phyloP scores from a whole-genome alignment of 345 rosid genomes.

The Clausena lansium region DNA sequence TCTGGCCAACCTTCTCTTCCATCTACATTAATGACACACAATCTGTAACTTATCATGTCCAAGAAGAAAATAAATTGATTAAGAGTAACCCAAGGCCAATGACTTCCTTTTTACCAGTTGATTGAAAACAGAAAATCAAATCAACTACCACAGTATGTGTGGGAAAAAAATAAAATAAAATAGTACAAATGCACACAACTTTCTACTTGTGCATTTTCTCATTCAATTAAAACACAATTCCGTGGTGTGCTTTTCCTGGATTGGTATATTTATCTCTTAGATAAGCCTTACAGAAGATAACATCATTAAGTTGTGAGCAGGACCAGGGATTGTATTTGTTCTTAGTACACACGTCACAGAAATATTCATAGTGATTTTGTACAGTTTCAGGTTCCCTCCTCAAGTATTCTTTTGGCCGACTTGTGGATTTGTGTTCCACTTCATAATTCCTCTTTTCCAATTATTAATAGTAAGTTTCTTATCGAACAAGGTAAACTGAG shows the following conservation, averaged over 20 bases:
- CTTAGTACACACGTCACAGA: not conserved
- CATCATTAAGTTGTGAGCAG: not conserved
- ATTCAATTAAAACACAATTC: not conserved
- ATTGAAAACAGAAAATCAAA: not conserved
- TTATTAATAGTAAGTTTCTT: not conserved
- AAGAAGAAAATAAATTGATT: not conserved
- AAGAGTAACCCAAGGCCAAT: not conserved
- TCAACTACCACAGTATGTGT: not conserved
- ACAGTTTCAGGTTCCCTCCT: not conserved
- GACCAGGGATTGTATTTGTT: not conserved
- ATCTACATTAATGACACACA: slow-evolving; percentile 39
- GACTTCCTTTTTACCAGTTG: not conserved
- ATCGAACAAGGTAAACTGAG: not conserved
- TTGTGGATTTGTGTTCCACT: not conserved
- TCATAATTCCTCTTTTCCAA: not conserved
- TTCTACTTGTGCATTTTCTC: not conserved
- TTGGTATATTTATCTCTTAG: not conserved
- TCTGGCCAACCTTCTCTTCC: slow-evolving; percentile 92
- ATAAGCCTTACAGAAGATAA: not conserved
- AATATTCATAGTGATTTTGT: not conserved
- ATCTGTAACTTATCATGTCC: not conserved
- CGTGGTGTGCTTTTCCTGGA: not conserved
- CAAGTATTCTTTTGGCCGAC: not conserved
- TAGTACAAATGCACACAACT: not conserved
- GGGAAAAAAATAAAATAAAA: not conserved